Conservation (phyloP, 2,329 filamentous ascomycete species). For the Metarhizium sp. region DNA sequence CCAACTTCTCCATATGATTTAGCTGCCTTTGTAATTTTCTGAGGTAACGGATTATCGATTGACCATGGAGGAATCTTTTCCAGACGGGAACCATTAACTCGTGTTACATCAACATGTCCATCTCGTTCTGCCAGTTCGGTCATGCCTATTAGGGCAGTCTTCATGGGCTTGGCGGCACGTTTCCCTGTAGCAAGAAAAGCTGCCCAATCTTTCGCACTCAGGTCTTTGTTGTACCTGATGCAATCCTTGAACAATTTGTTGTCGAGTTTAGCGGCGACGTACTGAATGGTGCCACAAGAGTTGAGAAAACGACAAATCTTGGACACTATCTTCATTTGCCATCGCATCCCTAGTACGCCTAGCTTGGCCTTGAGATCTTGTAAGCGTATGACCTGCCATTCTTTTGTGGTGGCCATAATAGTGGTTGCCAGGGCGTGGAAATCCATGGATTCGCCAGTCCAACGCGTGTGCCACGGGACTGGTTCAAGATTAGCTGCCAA, state of each 20-base stretch:
- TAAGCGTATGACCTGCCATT: slow-evolving; percentile 49
- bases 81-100: slow-evolving; percentile 6
- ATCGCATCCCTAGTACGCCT: slow-evolving; percentile 42
- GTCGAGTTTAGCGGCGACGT: slow-evolving; percentile 45
- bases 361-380: slow-evolving; percentile 49
- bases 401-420: slow-evolving; percentile 46
- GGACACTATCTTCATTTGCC: slow-evolving; percentile 51
- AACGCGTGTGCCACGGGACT: slow-evolving; percentile 45
- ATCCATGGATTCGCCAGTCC: slow-evolving; percentile 50
- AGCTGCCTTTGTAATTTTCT: slow-evolving; percentile 20
- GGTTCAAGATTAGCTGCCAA: slow-evolving; percentile 38
- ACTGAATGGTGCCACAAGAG: slow-evolving; percentile 43
- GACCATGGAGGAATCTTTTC: slow-evolving; percentile 21
- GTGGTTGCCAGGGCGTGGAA: slow-evolving; percentile 47
- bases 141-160: slow-evolving; percentile 11
- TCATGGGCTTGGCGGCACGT: slow-evolving; percentile 18
- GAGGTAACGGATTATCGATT: slow-evolving; percentile 23
- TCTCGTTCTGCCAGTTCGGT: slow-evolving; percentile 16
- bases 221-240: slow-evolving; percentile 47
- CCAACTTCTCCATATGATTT: slow-evolving; percentile 18
- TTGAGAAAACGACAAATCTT: slow-evolving; percentile 50
- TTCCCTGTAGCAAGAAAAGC: slow-evolving; percentile 42
- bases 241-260: slow-evolving; percentile 52
- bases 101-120: slow-evolving; percentile 6
- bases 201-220: slow-evolving; percentile 47